Percentiles rank a stretch among this genome's conserved stretches.
These are phyloP conservation scores for Paratinospora sagittata DNA, from an alignment of 164 flowering plant species.

Conservation along the genomic window DNA sequence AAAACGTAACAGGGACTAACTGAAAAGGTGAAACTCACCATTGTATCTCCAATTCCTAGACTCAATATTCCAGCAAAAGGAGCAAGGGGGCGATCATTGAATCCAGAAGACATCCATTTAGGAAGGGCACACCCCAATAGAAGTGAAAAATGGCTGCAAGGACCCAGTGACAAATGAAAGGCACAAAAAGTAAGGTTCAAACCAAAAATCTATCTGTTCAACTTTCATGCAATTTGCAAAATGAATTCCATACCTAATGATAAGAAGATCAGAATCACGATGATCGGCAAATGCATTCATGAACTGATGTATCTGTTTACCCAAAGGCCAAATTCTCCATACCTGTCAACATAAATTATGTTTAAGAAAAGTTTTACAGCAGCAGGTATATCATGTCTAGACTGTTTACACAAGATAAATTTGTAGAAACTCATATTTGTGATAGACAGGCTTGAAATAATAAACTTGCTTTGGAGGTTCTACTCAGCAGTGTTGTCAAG, in stretches of 20 bases:
- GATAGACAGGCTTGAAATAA: background rate
- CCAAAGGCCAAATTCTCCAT: conserved; percentile 96
- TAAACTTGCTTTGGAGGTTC: background rate
- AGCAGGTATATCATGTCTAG: background rate
- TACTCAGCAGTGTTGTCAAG: too few relatives aligned
- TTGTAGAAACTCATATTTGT: background rate
- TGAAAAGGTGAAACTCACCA: conserved; percentile 44
- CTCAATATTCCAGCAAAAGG: conserved; percentile 98
- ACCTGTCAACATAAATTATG: conserved; percentile 43
- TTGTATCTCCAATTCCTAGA: conserved; percentile 97
- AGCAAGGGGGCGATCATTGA: conserved; percentile 87
- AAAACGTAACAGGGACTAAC: background rate
- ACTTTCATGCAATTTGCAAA: conserved; percentile 1
- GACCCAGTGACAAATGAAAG: conserved; percentile 10
- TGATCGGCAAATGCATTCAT: conserved; percentile 99
- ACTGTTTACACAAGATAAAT: background rate
- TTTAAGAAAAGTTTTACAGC: conserved; percentile 9
- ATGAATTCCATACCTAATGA: conserved; percentile 55
- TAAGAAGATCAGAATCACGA: conserved; percentile 90
- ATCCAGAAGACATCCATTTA: conserved; percentile 88
- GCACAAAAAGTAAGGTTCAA: conserved; percentile 3
- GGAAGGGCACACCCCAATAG: conserved; percentile 98
- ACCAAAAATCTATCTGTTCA: background rate
- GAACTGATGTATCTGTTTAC: conserved; percentile 64
- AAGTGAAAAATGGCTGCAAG: conserved; percentile 85